These are phyloP conservation scores for Viola pubescens DNA, from an alignment of 441 rosid genomes.

Conservation along the genomic window DNA sequence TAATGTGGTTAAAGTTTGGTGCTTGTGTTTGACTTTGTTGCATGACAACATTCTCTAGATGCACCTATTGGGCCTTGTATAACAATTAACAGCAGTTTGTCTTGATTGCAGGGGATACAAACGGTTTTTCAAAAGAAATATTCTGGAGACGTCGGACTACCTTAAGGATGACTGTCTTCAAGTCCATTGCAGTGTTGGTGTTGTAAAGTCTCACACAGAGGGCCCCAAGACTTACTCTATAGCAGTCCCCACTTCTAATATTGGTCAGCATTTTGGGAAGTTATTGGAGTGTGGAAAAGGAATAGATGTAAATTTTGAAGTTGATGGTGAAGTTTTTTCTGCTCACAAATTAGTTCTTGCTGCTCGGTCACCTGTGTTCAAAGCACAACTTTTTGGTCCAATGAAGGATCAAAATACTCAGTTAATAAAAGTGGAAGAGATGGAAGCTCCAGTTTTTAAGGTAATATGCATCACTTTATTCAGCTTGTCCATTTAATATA, in stretches of 20 bases:
- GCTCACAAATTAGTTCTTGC: constrained; percentile 75
- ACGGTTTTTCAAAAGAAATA: constrained; percentile 55
- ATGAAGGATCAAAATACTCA: constrained; percentile 57
- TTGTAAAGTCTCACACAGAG: constrained; percentile 59
- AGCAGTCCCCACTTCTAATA: constrained; percentile 53
- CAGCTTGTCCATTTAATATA: no score
- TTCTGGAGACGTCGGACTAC: constrained; percentile 61
- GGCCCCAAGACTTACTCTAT: constrained; percentile 65
- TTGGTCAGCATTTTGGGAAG: constrained; percentile 64
- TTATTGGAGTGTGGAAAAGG: constrained; percentile 72
- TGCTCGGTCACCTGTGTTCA: constrained; percentile 72
- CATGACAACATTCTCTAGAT: no score
- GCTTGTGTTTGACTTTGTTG: no score
- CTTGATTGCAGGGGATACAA: constrained; percentile 72
- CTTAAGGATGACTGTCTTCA: constrained; percentile 67
- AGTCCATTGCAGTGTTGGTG: constrained; percentile 80
- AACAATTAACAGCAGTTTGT: constrained; percentile 1
- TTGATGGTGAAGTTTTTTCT: constrained; percentile 59
- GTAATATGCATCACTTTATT: constrained; percentile 18
- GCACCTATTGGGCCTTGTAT: no score
- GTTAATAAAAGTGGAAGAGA: constrained; percentile 50
- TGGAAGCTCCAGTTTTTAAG: constrained; percentile 77
- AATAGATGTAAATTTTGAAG: constrained; percentile 58
- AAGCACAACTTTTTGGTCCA: constrained; percentile 77
- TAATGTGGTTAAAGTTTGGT: no score